Percentiles rank a stretch among this genome's conserved stretches.
These are phyloP conservation scores for Talaromyces sp. DNA, from an alignment of 2,329 filamentous ascomycete species.

Conservation along the genomic window DNA sequence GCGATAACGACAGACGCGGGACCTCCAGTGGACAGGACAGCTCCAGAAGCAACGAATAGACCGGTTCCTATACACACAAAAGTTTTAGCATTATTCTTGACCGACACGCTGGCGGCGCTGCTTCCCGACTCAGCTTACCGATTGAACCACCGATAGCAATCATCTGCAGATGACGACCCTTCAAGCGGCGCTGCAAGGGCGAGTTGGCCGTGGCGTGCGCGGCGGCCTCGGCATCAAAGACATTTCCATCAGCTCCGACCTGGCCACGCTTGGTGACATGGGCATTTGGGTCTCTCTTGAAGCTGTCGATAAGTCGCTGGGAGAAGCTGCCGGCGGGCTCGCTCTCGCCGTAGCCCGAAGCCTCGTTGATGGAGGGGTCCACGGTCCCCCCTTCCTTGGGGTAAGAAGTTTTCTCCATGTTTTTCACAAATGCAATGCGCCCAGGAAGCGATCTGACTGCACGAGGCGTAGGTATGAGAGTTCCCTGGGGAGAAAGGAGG, in stretches of 20 bases:
- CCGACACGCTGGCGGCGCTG: background rate
- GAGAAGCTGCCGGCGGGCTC: slow-evolving; percentile 19
- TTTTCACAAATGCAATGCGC: background rate
- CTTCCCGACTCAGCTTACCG: slow-evolving; percentile 43
- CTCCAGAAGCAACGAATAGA: slow-evolving; percentile 79
- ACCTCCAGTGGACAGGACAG: slow-evolving; percentile 65
- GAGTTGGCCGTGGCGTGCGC: slow-evolving; percentile 64
- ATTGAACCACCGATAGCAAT: slow-evolving; percentile 95
- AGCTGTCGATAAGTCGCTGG: slow-evolving; percentile 37
- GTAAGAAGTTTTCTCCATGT: slow-evolving; percentile 32
- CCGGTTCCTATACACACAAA: slow-evolving; percentile 59
- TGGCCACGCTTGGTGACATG: slow-evolving; percentile 25
- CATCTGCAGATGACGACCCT: slow-evolving; percentile 89
- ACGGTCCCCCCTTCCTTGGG: slow-evolving; percentile 14
- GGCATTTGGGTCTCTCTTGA: slow-evolving; percentile 43
- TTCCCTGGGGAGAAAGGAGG: background rate
- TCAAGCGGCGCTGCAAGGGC: slow-evolving; percentile 70
- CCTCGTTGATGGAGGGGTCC: slow-evolving; percentile 20
- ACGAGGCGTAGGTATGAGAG: background rate
- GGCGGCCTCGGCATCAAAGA: slow-evolving; percentile 61
- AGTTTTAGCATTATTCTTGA: background rate
- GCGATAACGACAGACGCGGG: slow-evolving; percentile 74
- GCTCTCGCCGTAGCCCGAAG: slow-evolving; percentile 28
- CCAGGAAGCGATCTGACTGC: background rate
- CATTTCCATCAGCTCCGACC: slow-evolving; percentile 50